These are phyloP conservation scores for Phytophthora kernoviae DNA, from an alignment of 352 stramenopile genomes.

Conservation along the genomic window DNA sequence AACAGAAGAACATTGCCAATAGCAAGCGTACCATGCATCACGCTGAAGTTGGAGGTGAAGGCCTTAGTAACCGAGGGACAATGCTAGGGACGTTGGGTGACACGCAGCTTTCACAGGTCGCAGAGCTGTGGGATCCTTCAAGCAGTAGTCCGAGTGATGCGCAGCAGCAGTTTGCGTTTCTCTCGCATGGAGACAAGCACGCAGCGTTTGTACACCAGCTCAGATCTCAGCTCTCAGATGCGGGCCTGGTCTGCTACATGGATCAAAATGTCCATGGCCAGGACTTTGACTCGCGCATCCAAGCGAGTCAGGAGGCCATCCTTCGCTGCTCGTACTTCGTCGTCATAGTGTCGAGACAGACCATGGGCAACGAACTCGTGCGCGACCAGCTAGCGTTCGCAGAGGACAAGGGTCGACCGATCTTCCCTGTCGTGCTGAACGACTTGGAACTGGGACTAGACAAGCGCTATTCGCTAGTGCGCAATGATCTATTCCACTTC, in stretches of 20 bases:
- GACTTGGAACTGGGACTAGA: constrained; percentile 63
- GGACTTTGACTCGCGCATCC: constrained; percentile 1
- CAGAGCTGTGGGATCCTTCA: background rate
- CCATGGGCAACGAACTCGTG: constrained; percentile 56
- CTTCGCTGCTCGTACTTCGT: constrained; percentile 68
- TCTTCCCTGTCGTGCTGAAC: constrained; percentile 68
- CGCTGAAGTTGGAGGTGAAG: background rate
- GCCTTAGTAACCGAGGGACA: background rate
- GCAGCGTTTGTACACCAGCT: background rate
- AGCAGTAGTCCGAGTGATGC: background rate
- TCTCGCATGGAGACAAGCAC: constrained; percentile 7
- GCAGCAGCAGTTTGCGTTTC: background rate
- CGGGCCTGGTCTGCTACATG: background rate
- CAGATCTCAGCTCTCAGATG: background rate
- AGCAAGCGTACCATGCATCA: background rate
- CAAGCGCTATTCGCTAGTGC: constrained; percentile 69
- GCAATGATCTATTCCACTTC: constrained; percentile 74
- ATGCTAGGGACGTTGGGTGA: background rate
- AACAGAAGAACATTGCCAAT: constrained; percentile 1
- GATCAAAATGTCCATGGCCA: background rate
- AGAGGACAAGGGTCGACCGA: constrained; percentile 68
- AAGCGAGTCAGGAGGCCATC: constrained; percentile 40
- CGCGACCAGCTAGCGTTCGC: constrained; percentile 73
- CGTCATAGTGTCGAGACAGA: constrained; percentile 63
- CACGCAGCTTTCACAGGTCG: background rate